Evolutionary conservation across 2,329 filamentous ascomycete genomes (phyloP), one percentile per base, ranked within the genome.

Genomic region (Diaporthe citriasiana): DNA sequence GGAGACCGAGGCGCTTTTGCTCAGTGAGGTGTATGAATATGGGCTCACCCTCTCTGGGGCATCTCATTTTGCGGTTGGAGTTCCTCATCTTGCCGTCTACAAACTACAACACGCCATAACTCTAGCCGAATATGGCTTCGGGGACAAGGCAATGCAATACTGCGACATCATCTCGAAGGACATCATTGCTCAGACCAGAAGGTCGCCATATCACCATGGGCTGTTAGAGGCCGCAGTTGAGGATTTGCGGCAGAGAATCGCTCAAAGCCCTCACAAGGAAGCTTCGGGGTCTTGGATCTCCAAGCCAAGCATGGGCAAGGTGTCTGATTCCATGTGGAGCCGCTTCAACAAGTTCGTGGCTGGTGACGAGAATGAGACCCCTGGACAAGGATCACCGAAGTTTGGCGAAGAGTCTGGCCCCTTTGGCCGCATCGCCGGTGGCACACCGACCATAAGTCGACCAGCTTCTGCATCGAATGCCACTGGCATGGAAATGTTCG

Each of bases 1-100:
- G 76, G 95, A 98, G 78, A 89, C 94, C 9, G 95, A 98, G 80
- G 90, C 95, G 5, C 90, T 98, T n/a, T 87, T 98, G 68, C 89
- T 99, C n/a, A 98, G 95, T 55, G 97, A 99, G 82, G 91, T 98
- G 0, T 98, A 97, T 79, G 97, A 99, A 81, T 98, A 95, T 81
- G 95, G 94, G 0, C 86, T 94, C 15, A 94, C 94, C 13, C 88
- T 98, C 19, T 87, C 93, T 3, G 89, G 89, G 30, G 86, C 87
- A 38, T 87, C 89, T 2, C 84, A 87, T 30, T 83, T 87, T 13
- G 83, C 87, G 0, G 85, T 90, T 45, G 88, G 89, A 53, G 89
- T 94, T 73, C 94, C 96, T 17, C 95, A 99, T 82, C 85, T 99
- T 45, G 91, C 97, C 73, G 91, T 93, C 1, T 98, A 97, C 87